These are phyloP conservation scores for Globisporangium spinosum DNA, from an alignment of 352 stramenopile species.

Conservation along the genomic window DNA sequence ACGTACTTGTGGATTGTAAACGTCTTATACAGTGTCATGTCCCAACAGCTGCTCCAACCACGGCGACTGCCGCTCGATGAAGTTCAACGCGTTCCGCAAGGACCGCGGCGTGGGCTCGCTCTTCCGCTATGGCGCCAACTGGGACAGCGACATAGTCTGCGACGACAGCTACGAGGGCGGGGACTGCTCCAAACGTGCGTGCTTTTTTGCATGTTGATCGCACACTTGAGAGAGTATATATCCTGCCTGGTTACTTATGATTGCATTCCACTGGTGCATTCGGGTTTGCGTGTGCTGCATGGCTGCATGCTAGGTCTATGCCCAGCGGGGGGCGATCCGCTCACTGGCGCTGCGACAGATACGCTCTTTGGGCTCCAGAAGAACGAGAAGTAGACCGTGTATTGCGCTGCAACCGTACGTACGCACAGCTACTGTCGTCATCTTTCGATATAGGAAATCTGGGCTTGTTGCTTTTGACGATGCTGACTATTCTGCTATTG, in stretches of 20 bases:
- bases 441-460: too few species aligned
- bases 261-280: too few species aligned
- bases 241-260: too few species aligned
- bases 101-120: slow-evolving; percentile 45
- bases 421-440: too few species aligned
- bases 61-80: slow-evolving; percentile 73
- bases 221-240: not conserved
- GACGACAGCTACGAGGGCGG: slow-evolving; percentile 77
- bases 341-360: slow-evolving; percentile 63
- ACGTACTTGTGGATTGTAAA: not conserved
- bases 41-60: slow-evolving; percentile 56
- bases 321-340: slow-evolving; percentile 58
- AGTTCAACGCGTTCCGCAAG: slow-evolving; percentile 54
- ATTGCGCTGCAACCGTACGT: slow-evolving; percentile 58
- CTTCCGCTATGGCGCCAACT: slow-evolving; percentile 53
- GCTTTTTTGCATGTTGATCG: not conserved
- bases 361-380: slow-evolving; percentile 67
- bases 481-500: not conserved
- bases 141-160: slow-evolving; percentile 89
- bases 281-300: not conserved
- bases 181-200: slow-evolving; percentile 79
- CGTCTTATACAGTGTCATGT: slow-evolving; percentile 47
- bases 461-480: too few species aligned
- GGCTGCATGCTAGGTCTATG: slow-evolving; percentile 35
- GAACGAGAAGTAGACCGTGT: slow-evolving; percentile 79